Percentiles rank a stretch among this genome's conserved stretches.
Evolutionary conservation across 257 asterid genomes (phyloP).

Genomic region (Eustoma russellianum): DNA sequence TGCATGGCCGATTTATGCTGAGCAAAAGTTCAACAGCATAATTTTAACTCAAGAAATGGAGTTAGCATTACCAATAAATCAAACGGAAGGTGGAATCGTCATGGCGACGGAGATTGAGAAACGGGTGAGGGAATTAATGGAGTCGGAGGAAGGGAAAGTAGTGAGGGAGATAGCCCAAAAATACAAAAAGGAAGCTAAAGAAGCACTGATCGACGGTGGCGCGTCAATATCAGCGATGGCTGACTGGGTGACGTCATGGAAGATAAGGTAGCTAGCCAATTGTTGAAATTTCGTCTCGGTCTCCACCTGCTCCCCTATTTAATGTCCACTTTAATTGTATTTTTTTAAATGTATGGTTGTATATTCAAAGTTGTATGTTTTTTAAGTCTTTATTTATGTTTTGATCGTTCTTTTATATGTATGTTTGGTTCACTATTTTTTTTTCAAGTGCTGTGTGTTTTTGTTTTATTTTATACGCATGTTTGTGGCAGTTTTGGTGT

Average conservation of each 20-base stretch:
- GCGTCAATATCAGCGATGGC: conserved; percentile 12
- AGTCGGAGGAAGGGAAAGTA: conserved; percentile 17
- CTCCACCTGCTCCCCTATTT: no score
- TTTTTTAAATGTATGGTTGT: no score
- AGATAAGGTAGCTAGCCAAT: no score
- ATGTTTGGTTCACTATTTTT: no score
- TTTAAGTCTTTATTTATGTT: no score
- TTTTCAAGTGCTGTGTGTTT: no score
- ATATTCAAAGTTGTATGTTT: no score
- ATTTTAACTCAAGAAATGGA: conserved; percentile 41
- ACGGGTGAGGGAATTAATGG: conserved; percentile 35
- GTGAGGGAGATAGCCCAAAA: conserved; percentile 6
- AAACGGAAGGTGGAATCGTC: conserved; percentile 31
- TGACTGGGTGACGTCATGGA: background rate
- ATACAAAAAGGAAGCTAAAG: conserved; percentile 26
- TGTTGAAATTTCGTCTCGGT: no score
- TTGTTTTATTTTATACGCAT: no score
- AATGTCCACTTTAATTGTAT: no score
- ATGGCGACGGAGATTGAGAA: conserved; percentile 39
- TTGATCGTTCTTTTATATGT: no score
- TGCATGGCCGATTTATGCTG: conserved; percentile 67
- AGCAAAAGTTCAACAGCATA: conserved; percentile 38
- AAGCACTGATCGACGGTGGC: conserved; percentile 38
- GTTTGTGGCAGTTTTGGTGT: no score
- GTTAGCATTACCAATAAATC: conserved; percentile 34